Evolutionary conservation across 805 yeast species (phyloP).

Genomic region (Wickerhamiella slavikovae): DNA sequence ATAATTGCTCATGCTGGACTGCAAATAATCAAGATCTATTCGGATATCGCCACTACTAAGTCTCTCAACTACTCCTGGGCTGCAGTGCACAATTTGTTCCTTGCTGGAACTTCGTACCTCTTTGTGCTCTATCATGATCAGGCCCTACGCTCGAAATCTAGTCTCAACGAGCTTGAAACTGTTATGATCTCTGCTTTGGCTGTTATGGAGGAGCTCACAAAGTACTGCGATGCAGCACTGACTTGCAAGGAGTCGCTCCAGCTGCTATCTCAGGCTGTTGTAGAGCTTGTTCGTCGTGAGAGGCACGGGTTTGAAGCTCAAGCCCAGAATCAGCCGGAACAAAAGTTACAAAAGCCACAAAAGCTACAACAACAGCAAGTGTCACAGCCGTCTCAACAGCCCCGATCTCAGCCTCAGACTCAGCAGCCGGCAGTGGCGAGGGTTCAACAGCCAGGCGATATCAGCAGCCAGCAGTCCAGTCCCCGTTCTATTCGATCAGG

Average conservation of each 20-base stretch:
- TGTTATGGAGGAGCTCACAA: slow-evolving; percentile 5
- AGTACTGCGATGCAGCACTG: slow-evolving; percentile 7
- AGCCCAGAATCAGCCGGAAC: slow-evolving; percentile 1
- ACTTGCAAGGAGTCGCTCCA: slow-evolving; percentile 5
- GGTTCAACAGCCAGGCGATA: no score
- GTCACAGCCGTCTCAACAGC: no score
- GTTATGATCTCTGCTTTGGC: slow-evolving; percentile 5
- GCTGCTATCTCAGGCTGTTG: slow-evolving; percentile 4
- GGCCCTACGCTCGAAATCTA: slow-evolving; percentile 27
- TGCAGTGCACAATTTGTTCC: slow-evolving; percentile 69
- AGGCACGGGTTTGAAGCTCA: no score
- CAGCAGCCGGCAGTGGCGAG: no score
- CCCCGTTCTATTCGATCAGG: no score
- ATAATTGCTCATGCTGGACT: slow-evolving; percentile 42
- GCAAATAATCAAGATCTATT: slow-evolving; percentile 44
- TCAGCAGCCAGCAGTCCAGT: no score
- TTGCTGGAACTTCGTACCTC: slow-evolving; percentile 73
- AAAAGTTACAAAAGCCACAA: slow-evolving; percentile 1
- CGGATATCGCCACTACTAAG: slow-evolving; percentile 32
- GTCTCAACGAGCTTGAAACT: slow-evolving; percentile 13
- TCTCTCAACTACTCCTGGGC: slow-evolving; percentile 80
- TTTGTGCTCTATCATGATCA: slow-evolving; percentile 55
- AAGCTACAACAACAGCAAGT: slow-evolving; percentile 1
- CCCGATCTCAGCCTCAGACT: no score
- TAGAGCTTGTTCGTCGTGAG: slow-evolving; percentile 4